A percentile compares a stretch with the other conserved stretches of the same genome.
Evolutionary conservation across 306 rosid genomes (phyloP).

Genomic region (Ochetophila trinervis): DNA sequence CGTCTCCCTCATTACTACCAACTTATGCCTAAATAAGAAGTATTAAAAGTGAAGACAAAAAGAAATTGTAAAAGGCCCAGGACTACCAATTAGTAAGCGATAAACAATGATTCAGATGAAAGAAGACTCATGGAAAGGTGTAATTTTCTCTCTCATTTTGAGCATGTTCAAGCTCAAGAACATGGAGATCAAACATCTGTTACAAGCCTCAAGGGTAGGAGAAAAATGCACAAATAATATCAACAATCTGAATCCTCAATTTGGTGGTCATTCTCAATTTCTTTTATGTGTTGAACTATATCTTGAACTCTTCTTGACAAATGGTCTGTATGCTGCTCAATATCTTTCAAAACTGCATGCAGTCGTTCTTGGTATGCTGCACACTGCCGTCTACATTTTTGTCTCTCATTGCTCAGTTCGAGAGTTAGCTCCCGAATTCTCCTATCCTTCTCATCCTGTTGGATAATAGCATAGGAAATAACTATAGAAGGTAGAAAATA

Average conservation of each 20-base stretch:
- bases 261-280: constrained; percentile 12
- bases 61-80: neutral
- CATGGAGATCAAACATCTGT: neutral
- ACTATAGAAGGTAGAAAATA: neutral
- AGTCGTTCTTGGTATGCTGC: constrained; percentile 8
- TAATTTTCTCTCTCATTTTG: neutral
- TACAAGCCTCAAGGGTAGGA: neutral
- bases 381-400: constrained; percentile 14
- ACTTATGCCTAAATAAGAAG: neutral
- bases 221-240: neutral
- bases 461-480: neutral
- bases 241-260: constrained; percentile 1
- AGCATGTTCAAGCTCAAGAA: neutral
- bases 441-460: constrained; percentile 27
- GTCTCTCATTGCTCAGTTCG: constrained; percentile 22
- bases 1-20: too few species aligned
- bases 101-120: neutral
- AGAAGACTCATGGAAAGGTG: neutral
- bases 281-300: constrained; percentile 21
- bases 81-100: neutral
- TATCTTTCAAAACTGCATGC: constrained; percentile 5
- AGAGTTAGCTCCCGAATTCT: constrained; percentile 23
- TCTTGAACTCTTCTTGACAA: constrained; percentile 25
- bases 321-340: constrained; percentile 13
- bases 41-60: neutral